Conservation (phyloP, 805 yeast species). For the Aciculoconidium aculeatum region DNA sequence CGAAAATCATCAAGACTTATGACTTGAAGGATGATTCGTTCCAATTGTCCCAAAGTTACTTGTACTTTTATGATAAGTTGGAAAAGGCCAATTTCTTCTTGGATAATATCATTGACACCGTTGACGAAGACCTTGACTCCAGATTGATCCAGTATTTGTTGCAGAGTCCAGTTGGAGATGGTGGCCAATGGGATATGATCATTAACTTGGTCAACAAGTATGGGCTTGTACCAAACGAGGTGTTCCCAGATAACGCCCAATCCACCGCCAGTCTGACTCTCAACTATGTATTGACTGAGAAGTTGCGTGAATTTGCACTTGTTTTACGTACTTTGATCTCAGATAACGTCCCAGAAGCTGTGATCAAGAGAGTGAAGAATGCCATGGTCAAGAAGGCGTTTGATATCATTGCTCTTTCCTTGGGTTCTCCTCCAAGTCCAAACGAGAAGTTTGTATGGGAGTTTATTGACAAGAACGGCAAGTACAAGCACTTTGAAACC, state of each 20-base stretch:
- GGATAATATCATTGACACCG: constrained; percentile 69
- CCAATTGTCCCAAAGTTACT: constrained; percentile 71
- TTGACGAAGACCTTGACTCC: constrained; percentile 59
- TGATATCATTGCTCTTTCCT: constrained; percentile 57
- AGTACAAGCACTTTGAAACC: constrained; percentile 43
- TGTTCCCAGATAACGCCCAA: constrained; percentile 65
- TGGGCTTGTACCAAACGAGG: constrained; percentile 70
- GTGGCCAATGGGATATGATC: constrained; percentile 88
- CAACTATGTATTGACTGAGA: constrained; percentile 59
- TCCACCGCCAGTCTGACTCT: constrained; percentile 48
- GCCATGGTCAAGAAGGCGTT: constrained; percentile 56
- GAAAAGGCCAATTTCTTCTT: constrained; percentile 79
- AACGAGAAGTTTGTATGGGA: constrained; percentile 68
- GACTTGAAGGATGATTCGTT: constrained; percentile 48
- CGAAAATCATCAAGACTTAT: constrained; percentile 54
- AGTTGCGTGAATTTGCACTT: constrained; percentile 75
- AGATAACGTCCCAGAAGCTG: constrained; percentile 33
- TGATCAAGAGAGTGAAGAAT: constrained; percentile 29
- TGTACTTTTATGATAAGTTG: constrained; percentile 80
- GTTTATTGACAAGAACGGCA: constrained; percentile 65
- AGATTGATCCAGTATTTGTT: constrained; percentile 64
- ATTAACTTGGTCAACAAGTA: constrained; percentile 71
- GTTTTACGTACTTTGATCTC: constrained; percentile 49
- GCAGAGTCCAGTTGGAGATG: constrained; percentile 66
- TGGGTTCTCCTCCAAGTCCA: constrained; percentile 79